phyloP scores from a whole-genome alignment of 2,329 filamentous ascomycete genomes.

The Colletotrichum tofieldiae region DNA sequence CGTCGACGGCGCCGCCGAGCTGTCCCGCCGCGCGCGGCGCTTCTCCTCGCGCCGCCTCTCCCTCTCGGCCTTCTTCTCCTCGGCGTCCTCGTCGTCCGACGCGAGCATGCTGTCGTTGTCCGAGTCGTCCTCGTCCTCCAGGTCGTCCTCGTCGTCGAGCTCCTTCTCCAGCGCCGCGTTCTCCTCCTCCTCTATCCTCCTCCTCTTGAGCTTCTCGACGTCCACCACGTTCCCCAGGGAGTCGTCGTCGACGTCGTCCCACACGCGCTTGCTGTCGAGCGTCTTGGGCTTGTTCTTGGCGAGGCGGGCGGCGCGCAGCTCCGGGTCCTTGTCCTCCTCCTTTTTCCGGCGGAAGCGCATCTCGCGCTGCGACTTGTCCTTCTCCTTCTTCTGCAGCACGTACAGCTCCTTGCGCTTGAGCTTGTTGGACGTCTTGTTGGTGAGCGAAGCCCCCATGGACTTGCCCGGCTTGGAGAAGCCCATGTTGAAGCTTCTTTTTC shows the following conservation, averaged over 20 bases:
- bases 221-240: constrained; percentile 71
- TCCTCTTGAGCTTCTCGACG: constrained; percentile 71
- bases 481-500: constrained; percentile 21
- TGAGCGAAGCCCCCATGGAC: constrained; percentile 50
- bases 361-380: constrained; percentile 82
- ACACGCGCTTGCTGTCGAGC: constrained; percentile 89
- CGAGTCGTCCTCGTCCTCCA: constrained; percentile 70
- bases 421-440: constrained; percentile 79
- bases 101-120: constrained; percentile 82
- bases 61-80: constrained; percentile 62
- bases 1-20: constrained; percentile 71
- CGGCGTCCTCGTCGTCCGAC: constrained; percentile 67
- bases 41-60: constrained; percentile 40
- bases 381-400: constrained; percentile 83
- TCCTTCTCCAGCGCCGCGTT: constrained; percentile 55
- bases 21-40: constrained; percentile 60
- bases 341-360: constrained; percentile 84
- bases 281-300: constrained; percentile 85
- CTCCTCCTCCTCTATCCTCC: constrained; percentile 69
- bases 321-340: constrained; percentile 88
- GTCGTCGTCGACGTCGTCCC: constrained; percentile 82
- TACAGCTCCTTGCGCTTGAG: constrained; percentile 83
- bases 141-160: constrained; percentile 54
- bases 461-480: constrained; percentile 43
- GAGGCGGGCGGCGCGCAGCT: constrained; percentile 80